These are phyloP conservation scores for Phialophora verrucosa DNA, from an alignment of 2,329 filamentous ascomycete species.

Conservation along the genomic window DNA sequence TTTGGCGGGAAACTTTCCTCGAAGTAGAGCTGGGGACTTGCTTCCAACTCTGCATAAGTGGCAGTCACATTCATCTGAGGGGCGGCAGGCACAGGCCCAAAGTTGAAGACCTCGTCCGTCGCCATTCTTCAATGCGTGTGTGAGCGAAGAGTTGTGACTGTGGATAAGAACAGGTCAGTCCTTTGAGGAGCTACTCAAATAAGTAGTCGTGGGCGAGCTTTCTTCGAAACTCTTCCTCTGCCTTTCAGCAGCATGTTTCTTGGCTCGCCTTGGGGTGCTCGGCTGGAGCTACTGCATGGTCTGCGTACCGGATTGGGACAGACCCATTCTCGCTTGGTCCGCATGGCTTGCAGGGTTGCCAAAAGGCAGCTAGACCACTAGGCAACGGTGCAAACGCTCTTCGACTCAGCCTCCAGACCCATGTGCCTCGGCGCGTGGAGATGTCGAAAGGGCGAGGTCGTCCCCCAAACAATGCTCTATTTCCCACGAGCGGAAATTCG, in stretches of 20 bases:
- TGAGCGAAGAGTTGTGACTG: conserved; percentile 1
- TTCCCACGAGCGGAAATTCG: background rate
- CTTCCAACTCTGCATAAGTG: conserved; percentile 15
- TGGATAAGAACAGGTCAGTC: background rate
- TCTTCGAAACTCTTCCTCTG: background rate
- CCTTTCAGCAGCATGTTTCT: background rate
- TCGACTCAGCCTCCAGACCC: conserved; percentile 2
- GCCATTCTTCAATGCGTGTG: conserved; percentile 7
- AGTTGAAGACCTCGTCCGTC: conserved; percentile 11
- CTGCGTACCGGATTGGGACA: background rate
- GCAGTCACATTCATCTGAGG: conserved; percentile 13
- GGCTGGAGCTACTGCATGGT: background rate
- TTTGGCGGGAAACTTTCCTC: conserved; percentile 6
- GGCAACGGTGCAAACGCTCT: background rate
- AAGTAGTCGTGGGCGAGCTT: background rate
- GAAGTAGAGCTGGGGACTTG: conserved; percentile 18
- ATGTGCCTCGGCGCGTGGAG: conserved; percentile 6
- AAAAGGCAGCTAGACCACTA: background rate
- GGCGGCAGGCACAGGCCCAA: conserved; percentile 18
- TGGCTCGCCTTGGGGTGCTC: background rate
- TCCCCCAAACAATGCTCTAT: background rate
- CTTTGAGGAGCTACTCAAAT: background rate
- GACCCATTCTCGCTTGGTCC: conserved; percentile 2
- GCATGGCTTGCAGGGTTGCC: conserved; percentile 4
- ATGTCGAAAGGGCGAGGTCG: background rate